Evolutionary conservation across 352 stramenopile species (phyloP), one percentile per base, ranked within the genome.

Genomic region (Globisporangium middletonii): DNA sequence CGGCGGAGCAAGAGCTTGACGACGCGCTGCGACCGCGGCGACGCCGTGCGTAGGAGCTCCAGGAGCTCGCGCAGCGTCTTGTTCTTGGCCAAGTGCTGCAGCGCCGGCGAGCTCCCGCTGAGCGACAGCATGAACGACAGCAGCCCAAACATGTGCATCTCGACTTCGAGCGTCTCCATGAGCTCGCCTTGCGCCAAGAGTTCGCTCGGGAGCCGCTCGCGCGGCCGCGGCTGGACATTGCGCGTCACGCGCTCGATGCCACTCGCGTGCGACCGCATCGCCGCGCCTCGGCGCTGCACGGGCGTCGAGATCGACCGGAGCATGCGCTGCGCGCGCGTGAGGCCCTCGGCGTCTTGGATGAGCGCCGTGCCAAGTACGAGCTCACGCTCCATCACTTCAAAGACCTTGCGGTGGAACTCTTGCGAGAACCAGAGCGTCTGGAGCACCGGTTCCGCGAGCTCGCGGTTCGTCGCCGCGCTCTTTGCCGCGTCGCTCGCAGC

Each of bases 401-500:
- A 93, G 11, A 92, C 77, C 59, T 95, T 95, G 45, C 86, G 72
- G 42, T 95, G 79, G 13, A 95, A 78, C 55, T 95, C 86, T 62
- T 80, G 88, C 8, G 83, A 91, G 42, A 95, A 95, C 86, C 86
- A 95, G 23, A 95, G 73, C 16, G 71, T 91, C 55, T 94, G 83
- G 3, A 90, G 68, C 35, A 79, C 75, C 4, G 83, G 82, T 27
- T 92, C 77, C 60, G 92, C 75, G 2, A 94, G 62, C 13, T 89
- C 69, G 46, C 81, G 62, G 54, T 86, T 88, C 18, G 76, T 86
- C 33, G 83, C 86, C 12, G 86, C 86, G 43, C 59, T 79, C 41
- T 94, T 94, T 6, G 86, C 86, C 6, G 72, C 86, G 53, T 94
- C 83, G 55, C 83, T 93, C 0, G 82, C 82, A 54, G 79, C 77